These are phyloP conservation scores for Falciphora oryzae DNA, from an alignment of 2,329 filamentous ascomycete species.

Conservation along the genomic window DNA sequence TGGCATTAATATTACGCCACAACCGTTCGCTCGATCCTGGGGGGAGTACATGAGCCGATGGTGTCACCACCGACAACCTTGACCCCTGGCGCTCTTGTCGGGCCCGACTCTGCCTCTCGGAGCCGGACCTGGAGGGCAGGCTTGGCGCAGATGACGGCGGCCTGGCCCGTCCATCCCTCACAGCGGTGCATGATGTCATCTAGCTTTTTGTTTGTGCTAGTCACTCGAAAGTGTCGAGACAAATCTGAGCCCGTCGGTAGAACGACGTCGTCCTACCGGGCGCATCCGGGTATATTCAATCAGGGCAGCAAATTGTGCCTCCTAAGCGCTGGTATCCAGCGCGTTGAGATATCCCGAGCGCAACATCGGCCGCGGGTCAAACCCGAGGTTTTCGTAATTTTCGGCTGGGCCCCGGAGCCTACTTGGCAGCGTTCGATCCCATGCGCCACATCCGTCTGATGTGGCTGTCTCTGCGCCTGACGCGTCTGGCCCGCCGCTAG, in stretches of 20 bases:
- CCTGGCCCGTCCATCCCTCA: no score
- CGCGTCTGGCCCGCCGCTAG: constrained; percentile 9
- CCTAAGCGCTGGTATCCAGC: not conserved
- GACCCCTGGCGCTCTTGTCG: no score
- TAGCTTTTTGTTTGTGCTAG: not conserved
- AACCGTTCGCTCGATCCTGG: no score
- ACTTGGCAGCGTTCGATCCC: not conserved
- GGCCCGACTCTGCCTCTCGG: no score
- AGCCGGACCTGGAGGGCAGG: not conserved
- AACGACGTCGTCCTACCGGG: not conserved
- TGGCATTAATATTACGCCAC: no score
- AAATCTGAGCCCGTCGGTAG: not conserved
- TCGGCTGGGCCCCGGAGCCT: constrained; percentile 17
- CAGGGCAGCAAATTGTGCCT: not conserved
- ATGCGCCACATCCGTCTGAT: no score
- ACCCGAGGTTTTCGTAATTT: constrained; percentile 36
- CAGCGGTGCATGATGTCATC: no score
- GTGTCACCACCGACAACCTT: not conserved
- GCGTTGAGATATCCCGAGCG: constrained; percentile 32
- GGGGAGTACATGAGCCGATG: not conserved
- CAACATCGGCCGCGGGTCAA: constrained; percentile 33
- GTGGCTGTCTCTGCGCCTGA: not conserved
- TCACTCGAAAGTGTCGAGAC: not conserved
- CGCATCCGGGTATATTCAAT: not conserved
- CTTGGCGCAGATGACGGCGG: no score